These are phyloP conservation scores for Annulohypoxylon moriforme DNA, from an alignment of 495 filamentous ascomycete genomes.

Conservation along the genomic window DNA sequence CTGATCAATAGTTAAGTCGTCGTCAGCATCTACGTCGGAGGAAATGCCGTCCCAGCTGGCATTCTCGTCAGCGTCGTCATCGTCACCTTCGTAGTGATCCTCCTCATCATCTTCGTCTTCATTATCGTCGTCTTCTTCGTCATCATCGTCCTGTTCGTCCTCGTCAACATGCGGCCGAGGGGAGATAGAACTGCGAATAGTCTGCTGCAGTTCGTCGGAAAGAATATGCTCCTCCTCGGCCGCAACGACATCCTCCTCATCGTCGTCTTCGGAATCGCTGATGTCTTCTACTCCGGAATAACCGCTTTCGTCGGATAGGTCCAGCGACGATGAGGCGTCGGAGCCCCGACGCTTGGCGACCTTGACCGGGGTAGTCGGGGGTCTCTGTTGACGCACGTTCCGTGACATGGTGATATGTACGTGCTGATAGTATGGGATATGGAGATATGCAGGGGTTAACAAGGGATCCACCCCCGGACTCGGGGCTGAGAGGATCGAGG, in stretches of 20 bases:
- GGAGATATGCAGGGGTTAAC: conserved; percentile 35
- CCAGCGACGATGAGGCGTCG: conserved; percentile 57
- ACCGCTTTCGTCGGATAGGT: conserved; percentile 72
- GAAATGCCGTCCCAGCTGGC: conserved; percentile 68
- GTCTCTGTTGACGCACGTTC: conserved; percentile 64
- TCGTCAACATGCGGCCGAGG: conserved; percentile 57
- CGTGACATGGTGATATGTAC: conserved; percentile 57
- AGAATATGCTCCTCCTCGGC: conserved; percentile 80
- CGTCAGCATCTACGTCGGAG: conserved; percentile 60
- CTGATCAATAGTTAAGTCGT: conserved; percentile 57
- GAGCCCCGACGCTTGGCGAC: conserved; percentile 53
- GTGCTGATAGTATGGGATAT: conserved; percentile 25
- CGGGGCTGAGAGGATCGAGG: conserved; percentile 35
- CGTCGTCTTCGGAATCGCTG: conserved; percentile 76
- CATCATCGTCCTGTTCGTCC: conserved; percentile 49
- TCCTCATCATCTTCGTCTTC: conserved; percentile 53
- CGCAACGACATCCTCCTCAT: conserved; percentile 77
- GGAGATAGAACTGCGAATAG: conserved; percentile 46
- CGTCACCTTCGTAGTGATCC: conserved; percentile 51
- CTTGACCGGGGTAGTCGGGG: conserved; percentile 56
- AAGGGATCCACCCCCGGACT: conserved; percentile 36
- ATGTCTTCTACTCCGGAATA: conserved; percentile 82
- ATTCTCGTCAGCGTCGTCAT: conserved; percentile 57
- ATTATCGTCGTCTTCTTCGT: conserved; percentile 53
- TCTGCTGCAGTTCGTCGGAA: conserved; percentile 50